Evolutionary conservation across 164 flowering plant genomes (phyloP), one percentile per base, ranked within the genome.

Genomic region (Magnolia officinalis): DNA sequence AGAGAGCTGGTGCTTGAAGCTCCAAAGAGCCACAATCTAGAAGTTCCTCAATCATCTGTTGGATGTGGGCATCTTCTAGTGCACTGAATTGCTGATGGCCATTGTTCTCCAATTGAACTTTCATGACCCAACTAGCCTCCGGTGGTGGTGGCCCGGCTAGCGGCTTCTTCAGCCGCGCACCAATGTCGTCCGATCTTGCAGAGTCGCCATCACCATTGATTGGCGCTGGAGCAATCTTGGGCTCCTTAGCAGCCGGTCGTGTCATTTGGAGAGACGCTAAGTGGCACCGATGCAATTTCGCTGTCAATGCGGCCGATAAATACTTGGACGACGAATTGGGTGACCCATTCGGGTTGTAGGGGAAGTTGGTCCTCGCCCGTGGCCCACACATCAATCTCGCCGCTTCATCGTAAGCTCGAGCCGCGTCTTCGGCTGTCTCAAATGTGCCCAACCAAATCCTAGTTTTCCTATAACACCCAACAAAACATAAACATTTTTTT

Each of bases 361-460:
- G 91, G 84, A 93, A 93, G 77, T 93, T 93, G 76, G 96, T 91
- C 69, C 93, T 77, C 0, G 98, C 96, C 58, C 93, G 81, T n/a
- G 92, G 90, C 16, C 98, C 98, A 63, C 98, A 91, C 98, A 93
- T 93, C 37, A 91, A 88, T 77, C 96, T 78, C 1, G 98, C 98
- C 1, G 98, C 98, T 76, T 91, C 98, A 70, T 93, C 98, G 68
- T 93, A 93, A 6, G 96, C 96, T 69, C 91, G 52, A 0, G 98
- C 98, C 0, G 98, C 98, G 66, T 93, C 95, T 74, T 92, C 97
- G 1, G 94, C 97, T 21, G 97, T 92, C 73, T 91, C 97, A 72
- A 91, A 92, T 6, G 97, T 93, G n/a, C 97, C 97, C 8, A 93
- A 80, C 97, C 97, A 93, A 71, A 93, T 91, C 79, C 97, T 87